Percentiles rank a stretch among this genome's conserved stretches.
Evolutionary conservation across 139 green algal species (phyloP).

Genomic region (Monoraphidium neglectum): DNA sequence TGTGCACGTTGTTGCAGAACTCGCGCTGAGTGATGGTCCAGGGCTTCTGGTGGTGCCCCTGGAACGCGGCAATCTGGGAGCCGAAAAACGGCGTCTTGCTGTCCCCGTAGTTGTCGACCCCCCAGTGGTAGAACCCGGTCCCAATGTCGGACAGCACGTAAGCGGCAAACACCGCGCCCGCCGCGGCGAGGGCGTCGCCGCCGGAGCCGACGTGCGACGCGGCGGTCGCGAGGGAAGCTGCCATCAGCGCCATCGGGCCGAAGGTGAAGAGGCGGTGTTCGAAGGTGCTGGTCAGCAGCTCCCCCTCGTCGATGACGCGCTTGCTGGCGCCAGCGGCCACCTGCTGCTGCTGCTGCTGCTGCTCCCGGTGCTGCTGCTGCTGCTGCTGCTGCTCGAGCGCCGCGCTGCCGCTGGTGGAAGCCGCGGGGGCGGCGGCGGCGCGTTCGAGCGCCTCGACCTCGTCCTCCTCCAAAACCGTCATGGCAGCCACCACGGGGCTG

Average conservation of each 20-base stretch:
- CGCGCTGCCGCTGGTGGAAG: too few relatives aligned
- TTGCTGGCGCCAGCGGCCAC: slow-evolving; percentile 34
- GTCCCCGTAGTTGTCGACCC: slow-evolving; percentile 95
- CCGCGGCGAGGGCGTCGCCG: slow-evolving; percentile 16
- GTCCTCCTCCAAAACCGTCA: too few relatives aligned
- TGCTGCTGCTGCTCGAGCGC: slow-evolving; percentile 11
- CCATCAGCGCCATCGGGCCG: slow-evolving; percentile 54
- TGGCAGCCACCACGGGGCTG: too few relatives aligned
- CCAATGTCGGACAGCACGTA: slow-evolving; percentile 70
- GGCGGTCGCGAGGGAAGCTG: slow-evolving; percentile 29
- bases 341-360: too few relatives aligned
- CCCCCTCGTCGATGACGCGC: slow-evolving; percentile 53
- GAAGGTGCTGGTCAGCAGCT: slow-evolving; percentile 49
- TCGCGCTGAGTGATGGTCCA: slow-evolving; percentile 98
- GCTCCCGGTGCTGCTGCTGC: neutral
- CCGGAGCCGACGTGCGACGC: slow-evolving; percentile 14
- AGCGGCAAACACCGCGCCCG: slow-evolving; percentile 34
- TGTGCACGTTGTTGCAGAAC: slow-evolving; percentile 97
- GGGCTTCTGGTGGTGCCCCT: slow-evolving; percentile 92
- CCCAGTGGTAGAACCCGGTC: slow-evolving; percentile 86
- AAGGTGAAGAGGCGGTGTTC: slow-evolving; percentile 60
- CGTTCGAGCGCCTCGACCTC: too few relatives aligned
- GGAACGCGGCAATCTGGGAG: slow-evolving; percentile 92
- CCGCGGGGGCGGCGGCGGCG: too few relatives aligned
- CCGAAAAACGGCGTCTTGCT: slow-evolving; percentile 90